Evolutionary conservation across 2,329 filamentous ascomycete genomes (phyloP), one percentile per base, ranked within the genome.

Genomic region (Colletotrichum orchidophilum): DNA sequence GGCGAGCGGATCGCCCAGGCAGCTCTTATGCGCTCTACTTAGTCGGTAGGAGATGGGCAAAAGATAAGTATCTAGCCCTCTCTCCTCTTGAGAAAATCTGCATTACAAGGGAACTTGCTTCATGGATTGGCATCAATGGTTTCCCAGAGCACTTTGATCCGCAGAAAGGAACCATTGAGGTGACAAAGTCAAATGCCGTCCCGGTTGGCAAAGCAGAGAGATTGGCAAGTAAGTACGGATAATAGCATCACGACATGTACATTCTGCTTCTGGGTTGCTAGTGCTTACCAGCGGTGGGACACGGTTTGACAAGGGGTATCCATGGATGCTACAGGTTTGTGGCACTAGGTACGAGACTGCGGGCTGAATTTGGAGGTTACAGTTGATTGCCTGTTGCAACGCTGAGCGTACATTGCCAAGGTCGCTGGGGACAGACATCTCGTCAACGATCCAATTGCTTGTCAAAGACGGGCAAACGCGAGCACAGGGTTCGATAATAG

Each of bases 231-330:
- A 15, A 46, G 39, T 46, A 27, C n/a, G n/a, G n/a, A n/a, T n/a
- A 57, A 64, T 27, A 31, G 27, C 59, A 68, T 57, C 59, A 57
- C 50, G 29, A 50, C 35, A n/a, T n/a, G n/a, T n/a, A n/a, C n/a
- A 57, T 24, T 53, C 15, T 13, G n/a, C 27, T 35, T 21, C 39
- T 33, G 42, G 61, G 54, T 31, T 29, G 35, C 39, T 60, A 66
- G 67, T 57, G 67, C 67, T 70, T 58, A 70, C 61, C 26, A 46
- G 53, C 52, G 13, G 24, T 33, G 31, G 21, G 18, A 50, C 27
- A 49, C 24, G 27, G n/a, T 54, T 29, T 18, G 52, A 29, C 59
- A 61, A 21, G 50, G 52, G 15, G 52, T 31, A 33, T 21, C 53
- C 61, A 46, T 59, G 65, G 33, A 46, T 57, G 53, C n/a, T 52